phyloP scores from a whole-genome alignment of 805 yeast species.

The Candida tallmaniae region DNA sequence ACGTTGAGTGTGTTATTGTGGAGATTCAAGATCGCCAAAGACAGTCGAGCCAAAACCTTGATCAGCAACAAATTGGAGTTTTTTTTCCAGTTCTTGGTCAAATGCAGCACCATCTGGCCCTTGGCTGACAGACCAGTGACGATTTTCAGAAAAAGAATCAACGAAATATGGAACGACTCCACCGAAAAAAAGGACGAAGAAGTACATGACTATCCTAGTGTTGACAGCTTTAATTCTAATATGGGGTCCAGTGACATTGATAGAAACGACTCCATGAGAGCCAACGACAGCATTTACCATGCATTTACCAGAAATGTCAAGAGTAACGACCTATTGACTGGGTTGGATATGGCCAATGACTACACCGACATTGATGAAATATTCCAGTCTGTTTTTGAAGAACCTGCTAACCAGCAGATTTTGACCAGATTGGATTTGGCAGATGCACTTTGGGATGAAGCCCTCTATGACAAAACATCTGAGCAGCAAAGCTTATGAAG shows the following conservation, averaged over 20 bases:
- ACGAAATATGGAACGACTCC: constrained; percentile 3
- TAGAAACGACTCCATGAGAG: too few species aligned
- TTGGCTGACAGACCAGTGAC: constrained; percentile 8
- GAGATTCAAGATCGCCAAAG: too few species aligned
- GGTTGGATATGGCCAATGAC: constrained; percentile 2
- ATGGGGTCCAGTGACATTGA: too few species aligned
- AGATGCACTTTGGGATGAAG: constrained; percentile 11
- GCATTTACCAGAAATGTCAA: too few species aligned
- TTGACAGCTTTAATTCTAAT: not conserved
- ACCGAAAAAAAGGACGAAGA: not conserved
- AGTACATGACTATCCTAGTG: not conserved
- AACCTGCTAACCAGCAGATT: constrained; percentile 6
- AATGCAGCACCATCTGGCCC: constrained; percentile 9
- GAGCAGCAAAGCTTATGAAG: not conserved
- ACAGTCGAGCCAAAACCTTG: constrained; percentile 1
- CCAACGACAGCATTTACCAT: too few species aligned
- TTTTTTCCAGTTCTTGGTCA: constrained; percentile 7
- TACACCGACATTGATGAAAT: constrained; percentile 5
- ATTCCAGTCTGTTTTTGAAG: constrained; percentile 7
- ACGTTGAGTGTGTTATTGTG: too few species aligned
- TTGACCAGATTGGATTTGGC: constrained; percentile 8
- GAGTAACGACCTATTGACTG: not conserved
- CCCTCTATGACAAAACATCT: constrained; percentile 2
- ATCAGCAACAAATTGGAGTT: constrained; percentile 1
- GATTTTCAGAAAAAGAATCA: constrained; percentile 6